phyloP scores from a whole-genome alignment of 1,284 basidiomycete genomes.

The Tylopilus sp. region DNA sequence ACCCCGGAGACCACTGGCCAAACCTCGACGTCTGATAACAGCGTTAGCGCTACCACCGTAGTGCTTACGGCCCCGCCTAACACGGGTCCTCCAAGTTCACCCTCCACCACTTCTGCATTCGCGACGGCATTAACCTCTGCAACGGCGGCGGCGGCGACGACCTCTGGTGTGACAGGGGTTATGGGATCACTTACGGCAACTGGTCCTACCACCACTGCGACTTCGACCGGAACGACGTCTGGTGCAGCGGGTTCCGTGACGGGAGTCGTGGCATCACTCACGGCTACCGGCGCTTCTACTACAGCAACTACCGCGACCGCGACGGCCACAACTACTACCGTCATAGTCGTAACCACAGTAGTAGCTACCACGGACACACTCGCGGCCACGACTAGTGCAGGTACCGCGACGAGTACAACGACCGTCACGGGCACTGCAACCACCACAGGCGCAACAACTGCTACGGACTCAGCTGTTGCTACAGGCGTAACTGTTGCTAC shows the following conservation, averaged over 20 bases:
- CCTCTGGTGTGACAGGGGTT: neutral
- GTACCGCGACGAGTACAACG: too few species aligned
- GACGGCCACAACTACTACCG: neutral
- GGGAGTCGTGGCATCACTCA: neutral
- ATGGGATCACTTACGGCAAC: neutral
- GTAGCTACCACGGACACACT: neutral
- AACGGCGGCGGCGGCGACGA: neutral
- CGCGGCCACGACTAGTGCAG: accelerated
- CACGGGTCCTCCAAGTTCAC: neutral
- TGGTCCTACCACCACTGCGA: neutral
- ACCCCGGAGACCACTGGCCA: neutral
- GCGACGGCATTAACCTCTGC: neutral
- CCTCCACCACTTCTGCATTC: neutral
- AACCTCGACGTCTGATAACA: neutral
- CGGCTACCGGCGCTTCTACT: neutral
- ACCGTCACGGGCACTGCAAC: neutral
- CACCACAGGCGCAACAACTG: neutral
- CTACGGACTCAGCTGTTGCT: neutral
- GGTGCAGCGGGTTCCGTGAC: neutral
- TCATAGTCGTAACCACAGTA: neutral
- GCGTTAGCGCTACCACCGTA: neutral
- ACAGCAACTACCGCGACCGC: neutral
- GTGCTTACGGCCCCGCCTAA: neutral
- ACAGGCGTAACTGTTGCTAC: neutral
- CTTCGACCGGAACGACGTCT: neutral